Evolutionary conservation across 176 grass and related monocot genomes (phyloP).

Genomic region (Hordeum marinum): DNA sequence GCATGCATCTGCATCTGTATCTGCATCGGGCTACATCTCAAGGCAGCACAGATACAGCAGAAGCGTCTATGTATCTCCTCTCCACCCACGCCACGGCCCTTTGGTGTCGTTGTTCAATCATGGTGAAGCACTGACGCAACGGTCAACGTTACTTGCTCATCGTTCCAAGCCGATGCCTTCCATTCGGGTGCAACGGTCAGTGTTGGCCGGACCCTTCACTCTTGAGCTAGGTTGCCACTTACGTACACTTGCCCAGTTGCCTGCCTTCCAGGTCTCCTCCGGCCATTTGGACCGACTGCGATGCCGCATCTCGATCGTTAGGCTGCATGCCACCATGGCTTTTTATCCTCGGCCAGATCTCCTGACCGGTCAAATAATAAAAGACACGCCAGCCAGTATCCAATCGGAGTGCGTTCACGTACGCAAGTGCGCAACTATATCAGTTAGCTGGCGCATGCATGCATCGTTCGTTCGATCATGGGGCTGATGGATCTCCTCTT

Average conservation of each 20-base stretch:
- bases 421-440: not conserved
- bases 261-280: not conserved
- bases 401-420: not conserved
- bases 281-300: not conserved
- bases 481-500: not conserved
- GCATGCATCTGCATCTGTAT: not conserved
- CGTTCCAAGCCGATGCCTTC: not conserved
- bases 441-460: not conserved
- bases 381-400: not conserved
- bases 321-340: not conserved
- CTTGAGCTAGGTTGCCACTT: not conserved
- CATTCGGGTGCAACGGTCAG: not conserved
- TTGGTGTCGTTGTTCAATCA: not conserved
- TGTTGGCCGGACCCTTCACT: not conserved
- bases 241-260: not conserved
- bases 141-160: not conserved
- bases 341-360: not conserved
- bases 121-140: not conserved
- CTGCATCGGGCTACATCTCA: no score
- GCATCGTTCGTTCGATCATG: not conserved
- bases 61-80: not conserved
- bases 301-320: not conserved
- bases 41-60: not conserved
- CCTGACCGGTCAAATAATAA: not conserved
- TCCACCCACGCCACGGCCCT: not conserved